Base-by-base conservation (phyloP, 108 stramenopile genomes). In the Cyclotella choctawhatcheeana region DNA sequence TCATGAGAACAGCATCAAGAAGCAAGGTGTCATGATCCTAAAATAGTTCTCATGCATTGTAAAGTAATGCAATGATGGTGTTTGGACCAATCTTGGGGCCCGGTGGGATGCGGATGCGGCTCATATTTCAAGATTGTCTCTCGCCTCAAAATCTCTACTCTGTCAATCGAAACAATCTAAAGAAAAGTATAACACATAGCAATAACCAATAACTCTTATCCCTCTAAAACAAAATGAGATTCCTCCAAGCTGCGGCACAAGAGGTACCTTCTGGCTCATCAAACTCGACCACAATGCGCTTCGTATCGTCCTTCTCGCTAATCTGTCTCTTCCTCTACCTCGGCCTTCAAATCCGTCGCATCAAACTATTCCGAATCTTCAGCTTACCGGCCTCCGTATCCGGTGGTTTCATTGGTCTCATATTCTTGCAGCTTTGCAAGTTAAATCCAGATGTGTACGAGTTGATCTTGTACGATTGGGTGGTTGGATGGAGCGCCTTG, bases 381-480 rank as follows among this genome's bases (percentile, higher is more conserved):
- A 21, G 20, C 50, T 6, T 51, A 5, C 50, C 50, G 14, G 50
- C 50, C 21, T n/a, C 50, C 5, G 50, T 51, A n/a, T 51, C 50
- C 14, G 50, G 50, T 22, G 50, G 50, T 6, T 51, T 51, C 50
- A 51, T 51, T 17, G 50, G 50, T 6, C n/a, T 51, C 5, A 51
- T 51, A 7, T 51, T 51, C n/a, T n/a, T 51, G 6, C 50, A 51
- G n/a, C n/a, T 51, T 5, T 51, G 50, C 16, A 51, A 51, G 16
- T 22, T 51, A n/a, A 51, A 51, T 51, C 20, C 8, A n/a, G 50
- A 51, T 17, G 50, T 51, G 5, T 51, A 51, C n/a, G 50, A n/a
- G 5, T n/a, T 51, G 20, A 51, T 51, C 16, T 51, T 51, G 21
- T 51, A 51, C n/a, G 50, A 51, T 51, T 51, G 50, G 50, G 50